phyloP scores from a whole-genome alignment of 495 filamentous ascomycete genomes.

The Aspergillus saccharolyticus region DNA sequence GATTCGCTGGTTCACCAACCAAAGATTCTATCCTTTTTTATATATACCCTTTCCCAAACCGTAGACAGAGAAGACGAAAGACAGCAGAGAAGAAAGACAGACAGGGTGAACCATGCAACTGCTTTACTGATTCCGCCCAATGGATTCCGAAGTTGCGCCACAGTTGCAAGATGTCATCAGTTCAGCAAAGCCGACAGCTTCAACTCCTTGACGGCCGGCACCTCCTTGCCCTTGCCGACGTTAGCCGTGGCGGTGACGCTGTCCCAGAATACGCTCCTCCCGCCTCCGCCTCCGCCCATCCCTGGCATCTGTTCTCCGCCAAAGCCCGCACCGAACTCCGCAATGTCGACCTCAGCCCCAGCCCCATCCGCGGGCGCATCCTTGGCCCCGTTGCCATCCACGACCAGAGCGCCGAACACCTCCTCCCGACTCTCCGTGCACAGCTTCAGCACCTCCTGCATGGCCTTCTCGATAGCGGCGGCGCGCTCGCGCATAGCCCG shows the following conservation, averaged over 20 bases:
- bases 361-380: conserved; percentile 14
- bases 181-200: conserved; percentile 54
- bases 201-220: conserved; percentile 42
- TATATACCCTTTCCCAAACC: background rate
- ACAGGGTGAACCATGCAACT: background rate
- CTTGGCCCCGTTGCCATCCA: background rate
- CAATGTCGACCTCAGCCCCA: conserved; percentile 8
- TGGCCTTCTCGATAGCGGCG: conserved; percentile 63
- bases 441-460: conserved; percentile 64
- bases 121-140: too few species aligned
- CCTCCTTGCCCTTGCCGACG: conserved; percentile 24
- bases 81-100: background rate
- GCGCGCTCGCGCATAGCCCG: conserved; percentile 85
- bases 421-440: conserved; percentile 61
- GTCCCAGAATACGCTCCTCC: conserved; percentile 37
- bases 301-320: conserved; percentile 24
- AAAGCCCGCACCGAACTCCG: background rate
- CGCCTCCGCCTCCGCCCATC: conserved; percentile 23
- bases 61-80: background rate
- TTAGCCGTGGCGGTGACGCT: conserved; percentile 28
- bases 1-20: background rate
- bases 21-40: background rate
- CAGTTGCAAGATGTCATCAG: too few species aligned
- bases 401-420: conserved; percentile 50
- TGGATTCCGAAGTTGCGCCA: too few species aligned